Percentiles rank a stretch among this genome's conserved stretches.
Evolutionary conservation across 2,329 filamentous ascomycete genomes (phyloP).

Genomic region (Cladophialophora psammophila): DNA sequence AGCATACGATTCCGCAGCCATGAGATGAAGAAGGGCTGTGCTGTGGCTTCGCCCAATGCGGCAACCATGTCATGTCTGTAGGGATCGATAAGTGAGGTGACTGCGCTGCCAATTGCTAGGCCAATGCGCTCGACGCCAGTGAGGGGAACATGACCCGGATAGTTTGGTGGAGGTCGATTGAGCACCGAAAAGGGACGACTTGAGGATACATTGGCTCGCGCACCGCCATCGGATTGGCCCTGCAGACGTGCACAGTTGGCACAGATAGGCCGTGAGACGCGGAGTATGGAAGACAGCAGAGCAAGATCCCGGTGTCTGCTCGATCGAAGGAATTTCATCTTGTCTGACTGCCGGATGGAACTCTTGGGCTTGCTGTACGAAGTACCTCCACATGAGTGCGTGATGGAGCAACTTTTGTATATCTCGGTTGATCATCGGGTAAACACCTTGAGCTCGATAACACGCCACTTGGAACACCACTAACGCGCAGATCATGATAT

Average conservation of each 20-base stretch:
- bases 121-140: constrained; percentile 77
- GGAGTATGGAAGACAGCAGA: constrained; percentile 32
- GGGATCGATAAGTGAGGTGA: constrained; percentile 73
- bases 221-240: not conserved
- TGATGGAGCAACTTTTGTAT: not conserved
- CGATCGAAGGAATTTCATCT: constrained; percentile 21
- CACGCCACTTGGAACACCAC: too few species aligned
- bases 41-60: constrained; percentile 90
- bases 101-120: constrained; percentile 69
- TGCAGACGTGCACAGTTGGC: constrained; percentile 68
- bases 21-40: constrained; percentile 92
- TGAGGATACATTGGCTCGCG: not conserved
- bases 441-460: not conserved
- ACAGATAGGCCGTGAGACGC: constrained; percentile 61
- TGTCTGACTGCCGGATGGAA: not conserved
- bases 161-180: constrained; percentile 83
- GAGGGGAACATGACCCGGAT: constrained; percentile 90
- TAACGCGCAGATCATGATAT: not conserved
- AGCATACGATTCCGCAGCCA: constrained; percentile 94
- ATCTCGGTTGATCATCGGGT: not conserved
- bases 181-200: constrained; percentile 76
- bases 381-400: too few species aligned
- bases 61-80: constrained; percentile 89
- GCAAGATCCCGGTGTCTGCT: constrained; percentile 25
- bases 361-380: not conserved